Percentiles rank a stretch among this genome's conserved stretches.
Evolutionary conservation across 371 early-diverging fungal species (phyloP).

Genomic region (Conidiobolus incongruus): DNA sequence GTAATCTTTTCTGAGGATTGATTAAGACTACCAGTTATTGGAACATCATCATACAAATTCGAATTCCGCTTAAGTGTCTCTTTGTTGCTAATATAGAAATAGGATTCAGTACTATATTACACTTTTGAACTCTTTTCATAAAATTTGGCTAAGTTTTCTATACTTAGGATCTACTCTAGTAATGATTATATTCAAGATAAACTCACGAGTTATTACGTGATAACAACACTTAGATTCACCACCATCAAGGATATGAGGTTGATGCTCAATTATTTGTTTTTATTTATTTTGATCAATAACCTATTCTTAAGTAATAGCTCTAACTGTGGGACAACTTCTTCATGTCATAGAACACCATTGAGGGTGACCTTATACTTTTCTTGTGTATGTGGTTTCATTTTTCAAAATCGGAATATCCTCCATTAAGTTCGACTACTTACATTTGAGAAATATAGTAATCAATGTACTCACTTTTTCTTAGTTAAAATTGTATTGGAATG

Average conservation of each 20-base stretch:
- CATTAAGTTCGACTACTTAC: conserved; percentile 33
- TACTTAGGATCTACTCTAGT: conserved; percentile 26
- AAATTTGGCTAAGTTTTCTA: conserved; percentile 27
- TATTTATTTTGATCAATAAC: conserved; percentile 9
- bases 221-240: conserved; percentile 28
- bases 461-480: no score
- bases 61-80: no score
- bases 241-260: conserved; percentile 34
- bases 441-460: no score
- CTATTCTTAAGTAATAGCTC: conserved; percentile 9
- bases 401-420: conserved; percentile 29
- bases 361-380: conserved; percentile 46
- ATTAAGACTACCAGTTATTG: no score
- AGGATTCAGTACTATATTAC: conserved; percentile 23
- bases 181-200: conserved; percentile 46
- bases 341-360: conserved; percentile 28
- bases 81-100: no score
- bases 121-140: conserved; percentile 18
- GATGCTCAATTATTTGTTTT: conserved; percentile 20
- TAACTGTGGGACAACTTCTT: conserved; percentile 30
- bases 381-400: conserved; percentile 19
- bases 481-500: no score
- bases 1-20: no score
- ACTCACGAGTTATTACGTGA: conserved; percentile 38
- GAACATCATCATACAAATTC: no score